These are phyloP conservation scores for Leccinum solheimii DNA, from an alignment of 1,284 basidiomycete species.

Conservation along the genomic window DNA sequence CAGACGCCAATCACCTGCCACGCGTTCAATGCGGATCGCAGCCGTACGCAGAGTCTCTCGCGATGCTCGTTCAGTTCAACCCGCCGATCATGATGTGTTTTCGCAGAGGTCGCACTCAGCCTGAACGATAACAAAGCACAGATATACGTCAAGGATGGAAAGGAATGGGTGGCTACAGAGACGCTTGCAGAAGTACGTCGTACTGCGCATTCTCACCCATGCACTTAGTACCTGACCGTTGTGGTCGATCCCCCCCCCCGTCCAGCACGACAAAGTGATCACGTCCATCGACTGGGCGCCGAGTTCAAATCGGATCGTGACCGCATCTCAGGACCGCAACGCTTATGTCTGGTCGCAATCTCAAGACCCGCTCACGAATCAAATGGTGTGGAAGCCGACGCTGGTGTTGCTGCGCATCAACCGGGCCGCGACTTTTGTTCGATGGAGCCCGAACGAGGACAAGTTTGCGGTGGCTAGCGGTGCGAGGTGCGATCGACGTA, in stretches of 20 bases:
- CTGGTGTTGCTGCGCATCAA: slow-evolving; percentile 96
- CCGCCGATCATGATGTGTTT: slow-evolving; percentile 13
- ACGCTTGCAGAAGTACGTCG: slow-evolving; percentile 80
- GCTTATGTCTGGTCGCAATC: slow-evolving; percentile 97
- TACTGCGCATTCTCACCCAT: not conserved
- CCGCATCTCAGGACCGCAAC: slow-evolving; percentile 97
- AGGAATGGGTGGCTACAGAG: slow-evolving; percentile 77
- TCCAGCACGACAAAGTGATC: slow-evolving; percentile 95
- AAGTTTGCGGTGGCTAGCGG: slow-evolving; percentile 99
- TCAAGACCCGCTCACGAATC: slow-evolving; percentile 68
- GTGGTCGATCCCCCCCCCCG: not conserved
- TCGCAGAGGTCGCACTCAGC: slow-evolving; percentile 87
- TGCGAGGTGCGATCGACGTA: slow-evolving; percentile 59
- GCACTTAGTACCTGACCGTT: not conserved
- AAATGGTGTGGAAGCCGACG: slow-evolving; percentile 89
- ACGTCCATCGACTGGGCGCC: slow-evolving; percentile 99
- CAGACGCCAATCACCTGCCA: slow-evolving; percentile 88
- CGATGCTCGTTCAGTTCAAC: slow-evolving; percentile 3
- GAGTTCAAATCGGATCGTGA: slow-evolving; percentile 94
- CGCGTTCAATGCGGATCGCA: slow-evolving; percentile 89
- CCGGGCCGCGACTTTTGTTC: slow-evolving; percentile 91
- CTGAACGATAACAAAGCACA: slow-evolving; percentile 89
- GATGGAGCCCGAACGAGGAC: slow-evolving; percentile 97
- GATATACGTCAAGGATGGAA: slow-evolving; percentile 71
- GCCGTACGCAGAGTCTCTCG: slow-evolving; percentile 53